Evolutionary conservation across 768 basidiomycete species (phyloP).

Genomic region (Chiua virens): DNA sequence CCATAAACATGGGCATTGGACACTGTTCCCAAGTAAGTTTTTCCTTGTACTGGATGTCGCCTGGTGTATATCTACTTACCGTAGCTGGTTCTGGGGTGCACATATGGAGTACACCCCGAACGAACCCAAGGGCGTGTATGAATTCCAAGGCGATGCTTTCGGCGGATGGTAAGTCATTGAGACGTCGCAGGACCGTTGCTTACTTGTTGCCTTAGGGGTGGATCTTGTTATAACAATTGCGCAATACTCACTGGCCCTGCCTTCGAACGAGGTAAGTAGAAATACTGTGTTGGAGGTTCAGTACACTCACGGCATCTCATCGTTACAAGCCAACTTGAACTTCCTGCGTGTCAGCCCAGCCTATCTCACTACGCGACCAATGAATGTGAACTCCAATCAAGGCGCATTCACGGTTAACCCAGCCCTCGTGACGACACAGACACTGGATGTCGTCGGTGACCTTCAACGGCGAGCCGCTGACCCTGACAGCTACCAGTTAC

Average conservation of each 20-base stretch:
- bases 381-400: slow-evolving; percentile 36
- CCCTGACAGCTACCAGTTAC: slow-evolving; percentile 38
- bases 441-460: slow-evolving; percentile 49
- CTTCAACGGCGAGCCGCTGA: slow-evolving; percentile 42
- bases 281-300: not conserved
- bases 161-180: slow-evolving; percentile 50
- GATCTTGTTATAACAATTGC: slow-evolving; percentile 19
- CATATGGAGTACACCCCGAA: too few species aligned
- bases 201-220: slow-evolving; percentile 18
- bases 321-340: slow-evolving; percentile 47
- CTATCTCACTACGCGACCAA: slow-evolving; percentile 47
- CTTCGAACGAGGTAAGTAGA: slow-evolving; percentile 21
- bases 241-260: slow-evolving; percentile 22
- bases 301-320: slow-evolving; percentile 3
- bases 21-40: slow-evolving; percentile 40
- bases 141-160: slow-evolving; percentile 46
- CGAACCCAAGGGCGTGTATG: slow-evolving; percentile 22
- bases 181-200: slow-evolving; percentile 3
- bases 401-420: slow-evolving; percentile 48
- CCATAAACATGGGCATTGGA: slow-evolving; percentile 45
- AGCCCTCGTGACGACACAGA: slow-evolving; percentile 49
- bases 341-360: slow-evolving; percentile 52
- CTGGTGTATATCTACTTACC: not conserved
- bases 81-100: slow-evolving; percentile 42
- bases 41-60: not conserved